A percentile compares a stretch with the other conserved stretches of the same genome.
These are phyloP conservation scores for Citrus trifoliata DNA, from an alignment of 345 rosid species.

Conservation along the genomic window DNA sequence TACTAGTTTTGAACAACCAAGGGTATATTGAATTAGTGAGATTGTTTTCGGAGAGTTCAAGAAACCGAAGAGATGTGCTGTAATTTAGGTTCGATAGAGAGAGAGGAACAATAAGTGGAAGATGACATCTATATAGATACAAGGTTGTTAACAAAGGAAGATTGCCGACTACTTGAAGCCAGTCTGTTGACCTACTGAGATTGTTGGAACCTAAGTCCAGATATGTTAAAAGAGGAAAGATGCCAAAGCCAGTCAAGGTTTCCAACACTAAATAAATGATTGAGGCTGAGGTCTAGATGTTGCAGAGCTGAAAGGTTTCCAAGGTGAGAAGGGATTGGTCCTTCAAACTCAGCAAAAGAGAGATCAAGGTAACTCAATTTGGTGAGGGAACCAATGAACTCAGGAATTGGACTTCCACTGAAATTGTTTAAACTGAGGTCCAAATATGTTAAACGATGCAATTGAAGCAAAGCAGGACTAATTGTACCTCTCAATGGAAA, in stretches of 20 bases:
- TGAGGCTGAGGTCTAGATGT: neutral
- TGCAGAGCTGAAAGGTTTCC: constrained; percentile 10
- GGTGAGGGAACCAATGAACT: constrained; percentile 4
- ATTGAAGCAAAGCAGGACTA: neutral
- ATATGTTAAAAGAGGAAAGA: constrained; percentile 6
- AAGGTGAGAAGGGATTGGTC: neutral
- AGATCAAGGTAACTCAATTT: neutral
- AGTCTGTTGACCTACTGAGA: neutral
- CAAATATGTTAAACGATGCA: neutral
- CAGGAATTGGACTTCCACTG: neutral
- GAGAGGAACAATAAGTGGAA: neutral
- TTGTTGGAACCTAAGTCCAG: neutral
- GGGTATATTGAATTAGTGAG: neutral
- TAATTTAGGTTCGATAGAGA: neutral
- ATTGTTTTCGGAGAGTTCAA: neutral
- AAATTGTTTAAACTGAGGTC: neutral
- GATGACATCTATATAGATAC: neutral
- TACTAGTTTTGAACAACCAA: constrained; percentile 3
- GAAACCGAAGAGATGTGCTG: neutral
- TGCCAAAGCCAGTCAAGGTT: constrained; percentile 1
- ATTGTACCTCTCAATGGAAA: neutral
- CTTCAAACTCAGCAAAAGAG: neutral
- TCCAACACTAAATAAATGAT: neutral
- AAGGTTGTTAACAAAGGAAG: constrained; percentile 4
- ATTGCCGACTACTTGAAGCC: constrained; percentile 10